Percentiles rank a stretch among this genome's conserved stretches.
phyloP scores from a whole-genome alignment of 257 asterid species.

The Ocimum tenuiflorum region DNA sequence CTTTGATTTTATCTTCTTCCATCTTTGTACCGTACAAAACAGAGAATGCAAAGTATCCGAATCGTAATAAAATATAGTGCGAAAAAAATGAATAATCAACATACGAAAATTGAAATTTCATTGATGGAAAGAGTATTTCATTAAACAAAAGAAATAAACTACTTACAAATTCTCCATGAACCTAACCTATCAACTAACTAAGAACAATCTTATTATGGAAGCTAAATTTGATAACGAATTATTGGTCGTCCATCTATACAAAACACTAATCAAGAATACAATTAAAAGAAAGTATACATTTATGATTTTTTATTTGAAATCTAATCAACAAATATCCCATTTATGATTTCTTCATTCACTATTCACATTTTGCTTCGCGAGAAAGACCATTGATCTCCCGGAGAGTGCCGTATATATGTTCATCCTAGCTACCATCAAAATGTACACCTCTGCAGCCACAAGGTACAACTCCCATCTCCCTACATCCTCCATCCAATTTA shows the following conservation, averaged over 20 bases:
- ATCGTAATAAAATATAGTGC: too few relatives aligned
- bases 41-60: too few relatives aligned
- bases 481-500: conserved; percentile 7
- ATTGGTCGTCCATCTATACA: conserved; percentile 29
- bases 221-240: not conserved
- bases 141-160: not conserved
- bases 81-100: too few relatives aligned
- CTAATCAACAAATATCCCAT: not conserved
- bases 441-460: conserved; percentile 23
- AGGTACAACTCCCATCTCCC: conserved; percentile 13
- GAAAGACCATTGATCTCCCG: too few relatives aligned
- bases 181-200: not conserved
- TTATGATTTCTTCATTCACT: not conserved
- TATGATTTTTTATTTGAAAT: conserved; percentile 10
- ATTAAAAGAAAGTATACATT: not conserved
- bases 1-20: too few relatives aligned
- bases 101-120: too few relatives aligned
- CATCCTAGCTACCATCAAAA: conserved; percentile 22
- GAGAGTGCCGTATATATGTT: too few relatives aligned
- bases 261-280: conserved; percentile 1
- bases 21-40: too few relatives aligned
- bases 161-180: conserved; percentile 7
- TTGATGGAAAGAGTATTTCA: too few relatives aligned
- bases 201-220: not conserved
- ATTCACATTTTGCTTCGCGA: conserved; percentile 34